Percentiles rank a stretch among this genome's conserved stretches.
phyloP scores from a whole-genome alignment of 1,139 yeast genomes.

The Torulaspora globosa region DNA sequence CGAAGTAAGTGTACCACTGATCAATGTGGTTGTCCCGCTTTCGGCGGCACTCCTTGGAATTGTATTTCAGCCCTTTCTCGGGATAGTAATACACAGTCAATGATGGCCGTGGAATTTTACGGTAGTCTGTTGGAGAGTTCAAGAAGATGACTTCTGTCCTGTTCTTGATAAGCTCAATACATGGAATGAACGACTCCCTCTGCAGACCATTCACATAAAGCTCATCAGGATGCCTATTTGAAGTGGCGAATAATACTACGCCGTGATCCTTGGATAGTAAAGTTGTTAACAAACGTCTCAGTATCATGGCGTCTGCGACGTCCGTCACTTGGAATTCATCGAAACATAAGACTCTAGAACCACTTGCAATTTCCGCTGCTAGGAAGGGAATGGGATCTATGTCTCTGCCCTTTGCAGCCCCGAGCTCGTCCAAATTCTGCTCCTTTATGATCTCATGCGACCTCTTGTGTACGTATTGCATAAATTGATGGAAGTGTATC shows the following conservation, averaged over 20 bases:
- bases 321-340: conserved; percentile 97
- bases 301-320: conserved; percentile 96
- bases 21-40: conserved; percentile 61
- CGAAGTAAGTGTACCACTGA: conserved; percentile 76
- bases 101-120: conserved; percentile 80
- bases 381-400: conserved; percentile 79
- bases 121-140: conserved; percentile 89
- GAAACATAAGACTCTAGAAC: conserved; percentile 77
- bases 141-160: conserved; percentile 73
- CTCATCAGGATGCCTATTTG: conserved; percentile 93
- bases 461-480: conserved; percentile 89
- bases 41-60: conserved; percentile 47
- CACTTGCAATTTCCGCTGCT: conserved; percentile 77
- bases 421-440: conserved; percentile 28
- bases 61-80: conserved; percentile 55
- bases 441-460: conserved; percentile 57
- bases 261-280: conserved; percentile 69
- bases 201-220: conserved; percentile 91
- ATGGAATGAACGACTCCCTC: conserved; percentile 84
- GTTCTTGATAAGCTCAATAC: conserved; percentile 72
- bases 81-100: conserved; percentile 80
- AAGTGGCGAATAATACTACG: conserved; percentile 83
- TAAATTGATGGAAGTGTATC: conserved; percentile 92
- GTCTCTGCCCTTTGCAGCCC: conserved; percentile 48
- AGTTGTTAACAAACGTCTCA: conserved; percentile 66